Percentiles rank a stretch among this genome's conserved stretches.
Evolutionary conservation across 2,329 filamentous ascomycete genomes (phyloP).

Genomic region (Fusarium sp.): DNA sequence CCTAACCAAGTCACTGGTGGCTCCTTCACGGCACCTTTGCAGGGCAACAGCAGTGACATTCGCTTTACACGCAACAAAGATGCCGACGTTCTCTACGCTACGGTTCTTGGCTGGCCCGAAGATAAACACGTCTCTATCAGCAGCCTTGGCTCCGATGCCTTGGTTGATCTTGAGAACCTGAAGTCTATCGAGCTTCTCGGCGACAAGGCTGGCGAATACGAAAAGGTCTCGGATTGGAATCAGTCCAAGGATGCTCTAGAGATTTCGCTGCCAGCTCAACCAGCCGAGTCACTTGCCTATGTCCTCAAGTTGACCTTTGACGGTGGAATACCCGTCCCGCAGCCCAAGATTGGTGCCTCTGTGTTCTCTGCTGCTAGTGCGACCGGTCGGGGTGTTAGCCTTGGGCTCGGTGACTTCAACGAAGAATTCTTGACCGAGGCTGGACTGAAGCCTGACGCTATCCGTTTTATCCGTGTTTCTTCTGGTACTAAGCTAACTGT

Average conservation of each 20-base stretch:
- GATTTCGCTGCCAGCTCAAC: not conserved
- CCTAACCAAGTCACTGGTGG: conserved; percentile 9
- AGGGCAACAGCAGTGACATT: conserved; percentile 14
- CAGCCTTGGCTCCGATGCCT: not conserved
- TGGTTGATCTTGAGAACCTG: not conserved
- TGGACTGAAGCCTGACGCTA: not conserved
- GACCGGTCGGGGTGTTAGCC: not conserved
- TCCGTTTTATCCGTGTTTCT: not conserved
- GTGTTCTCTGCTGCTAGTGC: not conserved
- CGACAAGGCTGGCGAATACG: not conserved
- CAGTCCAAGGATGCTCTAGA: conserved; percentile 1
- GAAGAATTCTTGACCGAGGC: conserved; percentile 2
- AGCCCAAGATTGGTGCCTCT: not conserved
- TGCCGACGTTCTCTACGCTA: not conserved
- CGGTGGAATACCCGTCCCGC: not conserved
- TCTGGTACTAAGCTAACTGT: not conserved
- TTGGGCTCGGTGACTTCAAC: not conserved
- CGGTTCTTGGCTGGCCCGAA: conserved; percentile 6
- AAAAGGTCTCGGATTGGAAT: not conserved
- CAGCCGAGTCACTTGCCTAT: not conserved
- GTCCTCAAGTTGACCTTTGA: conserved; percentile 1
- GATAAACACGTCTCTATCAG: not conserved
- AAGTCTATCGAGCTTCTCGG: conserved; percentile 1
- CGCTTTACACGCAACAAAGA: conserved; percentile 11
- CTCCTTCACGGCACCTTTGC: not conserved